Evolutionary conservation across 1,284 basidiomycete species (phyloP), one percentile per base, ranked within the genome.

Genomic region (Gymnopus androsaceus): DNA sequence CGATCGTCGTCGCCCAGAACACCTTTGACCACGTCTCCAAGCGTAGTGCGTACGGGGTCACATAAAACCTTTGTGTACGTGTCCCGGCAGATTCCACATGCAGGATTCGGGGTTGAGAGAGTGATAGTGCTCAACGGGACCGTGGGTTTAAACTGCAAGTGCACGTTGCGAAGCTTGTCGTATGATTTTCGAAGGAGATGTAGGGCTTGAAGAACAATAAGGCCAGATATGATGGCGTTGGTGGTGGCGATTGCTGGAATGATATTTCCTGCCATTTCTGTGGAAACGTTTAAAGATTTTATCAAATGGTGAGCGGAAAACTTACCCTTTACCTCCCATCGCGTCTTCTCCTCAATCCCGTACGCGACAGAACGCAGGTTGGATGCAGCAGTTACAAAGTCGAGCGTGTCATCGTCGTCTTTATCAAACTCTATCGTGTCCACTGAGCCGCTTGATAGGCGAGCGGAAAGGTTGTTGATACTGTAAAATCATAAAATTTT

Each of bases 261-360:
- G 69, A 99, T 99, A 74, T 99, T 99, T 11, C 97, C 96, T 0
- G 97, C 97, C 92, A 98, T 98, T 75, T 98, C 95, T 95, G 67
- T n/a, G 27, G 19, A 21, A 25, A 36, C 12, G 31, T 49, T 28
- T 51, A 51, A n/a, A 21, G 58, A 36, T 5, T 33, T 41, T 21
- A 53, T 23, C 30, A 1, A 30, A n/a, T n/a, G n/a, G n/a, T 1
- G 19, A 40, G 31, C 34, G 12, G 64, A 27, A 45, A 6, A 61
- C 66, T 41, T 50, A 91, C 94, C 92, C 82, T 99, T 99, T 53
- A 98, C 88, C 69, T 98, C 90, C 88, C 97, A 99, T 8, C 94
- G 84, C 3, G 94, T 98, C 75, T 96, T 95, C 1, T 80, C 79
- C 8, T 84, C 80, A 47, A 99, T 99, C 4, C 88, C 88, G 69